Percentiles rank a stretch among this genome's conserved stretches.
Evolutionary conservation across 345 rosid species (phyloP).

Genomic region (Ailanthus altissimus): DNA sequence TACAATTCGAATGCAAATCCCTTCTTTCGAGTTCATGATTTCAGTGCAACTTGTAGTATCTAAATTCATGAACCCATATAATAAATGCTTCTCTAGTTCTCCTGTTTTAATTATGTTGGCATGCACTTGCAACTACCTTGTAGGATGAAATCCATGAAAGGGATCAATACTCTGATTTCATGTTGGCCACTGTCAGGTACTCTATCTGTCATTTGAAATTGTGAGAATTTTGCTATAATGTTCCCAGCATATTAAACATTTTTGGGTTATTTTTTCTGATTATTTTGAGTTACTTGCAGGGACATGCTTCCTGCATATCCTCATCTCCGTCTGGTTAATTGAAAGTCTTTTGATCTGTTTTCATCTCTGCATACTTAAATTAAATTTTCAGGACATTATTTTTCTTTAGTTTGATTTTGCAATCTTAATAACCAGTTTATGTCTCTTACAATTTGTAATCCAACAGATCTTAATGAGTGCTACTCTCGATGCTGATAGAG

Average conservation of each 20-base stretch:
- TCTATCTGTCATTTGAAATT: slow-evolving; percentile 12
- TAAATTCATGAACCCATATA: neutral
- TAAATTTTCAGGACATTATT: slow-evolving; percentile 4
- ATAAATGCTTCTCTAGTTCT: neutral
- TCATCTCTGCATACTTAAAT: neutral
- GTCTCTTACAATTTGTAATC: slow-evolving; percentile 16
- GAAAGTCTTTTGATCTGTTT: slow-evolving; percentile 5
- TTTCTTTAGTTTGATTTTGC: neutral
- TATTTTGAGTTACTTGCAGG: slow-evolving; percentile 50
- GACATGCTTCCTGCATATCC: slow-evolving; percentile 85
- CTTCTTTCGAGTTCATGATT: neutral
- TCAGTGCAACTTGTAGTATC: neutral
- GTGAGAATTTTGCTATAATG: neutral
- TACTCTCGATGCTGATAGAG: slow-evolving; percentile 84
- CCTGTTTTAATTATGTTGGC: slow-evolving; percentile 20
- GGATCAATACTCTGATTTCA: slow-evolving; percentile 92
- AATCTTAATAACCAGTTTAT: slow-evolving; percentile 8
- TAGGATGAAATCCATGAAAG: slow-evolving; percentile 99
- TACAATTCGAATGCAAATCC: neutral
- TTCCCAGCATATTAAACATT: neutral
- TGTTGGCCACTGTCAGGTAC: slow-evolving; percentile 88
- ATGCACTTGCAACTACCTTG: slow-evolving; percentile 29
- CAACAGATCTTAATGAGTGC: slow-evolving; percentile 94
- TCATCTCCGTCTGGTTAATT: slow-evolving; percentile 89
- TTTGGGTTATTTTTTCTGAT: slow-evolving; percentile 18